Evolutionary conservation across 169 alveolate genomes (phyloP).

Genomic region (Eimeria maxima): DNA sequence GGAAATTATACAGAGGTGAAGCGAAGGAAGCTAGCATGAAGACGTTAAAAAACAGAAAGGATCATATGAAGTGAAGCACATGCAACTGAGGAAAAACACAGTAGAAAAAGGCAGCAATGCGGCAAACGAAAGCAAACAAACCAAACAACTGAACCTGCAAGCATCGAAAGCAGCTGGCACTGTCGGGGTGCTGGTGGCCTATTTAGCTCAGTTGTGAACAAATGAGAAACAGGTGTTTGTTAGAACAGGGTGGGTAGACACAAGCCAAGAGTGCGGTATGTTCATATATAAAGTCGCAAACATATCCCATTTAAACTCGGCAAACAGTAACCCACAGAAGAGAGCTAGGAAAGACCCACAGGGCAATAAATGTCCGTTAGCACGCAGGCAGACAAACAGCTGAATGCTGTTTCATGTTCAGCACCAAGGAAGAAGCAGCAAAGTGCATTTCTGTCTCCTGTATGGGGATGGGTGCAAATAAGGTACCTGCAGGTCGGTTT

Average conservation of each 20-base stretch:
- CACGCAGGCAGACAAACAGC: not conserved
- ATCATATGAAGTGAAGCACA: not conserved
- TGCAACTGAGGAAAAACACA: not conserved
- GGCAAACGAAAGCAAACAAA: not conserved
- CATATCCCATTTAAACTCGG: too few relatives aligned
- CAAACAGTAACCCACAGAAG: too few relatives aligned
- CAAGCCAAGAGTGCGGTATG: too few relatives aligned
- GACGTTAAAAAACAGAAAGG: not conserved
- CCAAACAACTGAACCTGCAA: not conserved
- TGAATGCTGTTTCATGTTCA: not conserved
- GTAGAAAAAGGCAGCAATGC: not conserved
- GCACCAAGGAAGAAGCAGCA: not conserved
- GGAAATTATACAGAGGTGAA: not conserved
- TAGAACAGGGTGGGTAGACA: too few relatives aligned
- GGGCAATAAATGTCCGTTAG: not conserved
- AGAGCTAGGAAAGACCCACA: not conserved
- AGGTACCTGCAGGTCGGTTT: slow-evolving; percentile 71
- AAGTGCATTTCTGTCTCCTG: not conserved
- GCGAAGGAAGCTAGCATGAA: not conserved
- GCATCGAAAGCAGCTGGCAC: not conserved
- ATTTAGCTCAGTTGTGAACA: not conserved
- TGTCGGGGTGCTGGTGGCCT: not conserved
- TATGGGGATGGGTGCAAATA: not conserved
- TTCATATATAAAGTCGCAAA: too few relatives aligned
- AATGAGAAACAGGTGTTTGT: not conserved